A percentile compares a stretch with the other conserved stretches of the same genome.
Evolutionary conservation across 2,329 filamentous ascomycete species (phyloP).

Genomic region (Camillea tinctor): DNA sequence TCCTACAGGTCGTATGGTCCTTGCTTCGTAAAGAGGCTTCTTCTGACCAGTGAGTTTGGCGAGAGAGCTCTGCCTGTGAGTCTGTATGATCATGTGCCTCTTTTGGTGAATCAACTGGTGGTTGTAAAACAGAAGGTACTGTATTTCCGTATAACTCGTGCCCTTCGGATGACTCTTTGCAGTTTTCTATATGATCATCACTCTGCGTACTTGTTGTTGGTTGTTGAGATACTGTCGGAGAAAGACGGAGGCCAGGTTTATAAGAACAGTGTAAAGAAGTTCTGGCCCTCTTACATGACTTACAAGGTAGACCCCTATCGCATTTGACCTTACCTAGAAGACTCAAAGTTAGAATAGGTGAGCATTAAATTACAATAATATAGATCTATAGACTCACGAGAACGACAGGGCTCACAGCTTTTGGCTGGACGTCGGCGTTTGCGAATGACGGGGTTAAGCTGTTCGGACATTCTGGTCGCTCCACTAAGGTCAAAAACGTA

Average conservation of each 20-base stretch:
- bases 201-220: not conserved
- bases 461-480: conserved; percentile 10
- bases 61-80: not conserved
- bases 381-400: conserved; percentile 8
- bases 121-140: too few relatives aligned
- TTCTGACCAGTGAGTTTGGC: not conserved
- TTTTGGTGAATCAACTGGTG: too few relatives aligned
- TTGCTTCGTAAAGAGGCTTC: not conserved
- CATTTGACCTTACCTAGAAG: conserved; percentile 16
- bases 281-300: conserved; percentile 13
- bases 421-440: conserved; percentile 18
- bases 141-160: too few relatives aligned
- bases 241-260: conserved; percentile 1
- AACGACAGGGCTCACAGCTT: conserved; percentile 19
- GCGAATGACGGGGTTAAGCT: conserved; percentile 14
- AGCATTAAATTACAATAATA: not conserved
- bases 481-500: not conserved
- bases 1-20: too few relatives aligned
- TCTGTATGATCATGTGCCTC: not conserved
- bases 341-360: not conserved
- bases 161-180: too few relatives aligned
- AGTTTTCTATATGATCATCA: not conserved
- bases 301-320: conserved; percentile 18
- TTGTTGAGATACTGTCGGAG: not conserved
- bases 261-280: conserved; percentile 18